Evolutionary conservation across 2,329 filamentous ascomycete species (phyloP), one percentile per base, ranked within the genome.

Genomic region (Clonostachys rhizophaga): DNA sequence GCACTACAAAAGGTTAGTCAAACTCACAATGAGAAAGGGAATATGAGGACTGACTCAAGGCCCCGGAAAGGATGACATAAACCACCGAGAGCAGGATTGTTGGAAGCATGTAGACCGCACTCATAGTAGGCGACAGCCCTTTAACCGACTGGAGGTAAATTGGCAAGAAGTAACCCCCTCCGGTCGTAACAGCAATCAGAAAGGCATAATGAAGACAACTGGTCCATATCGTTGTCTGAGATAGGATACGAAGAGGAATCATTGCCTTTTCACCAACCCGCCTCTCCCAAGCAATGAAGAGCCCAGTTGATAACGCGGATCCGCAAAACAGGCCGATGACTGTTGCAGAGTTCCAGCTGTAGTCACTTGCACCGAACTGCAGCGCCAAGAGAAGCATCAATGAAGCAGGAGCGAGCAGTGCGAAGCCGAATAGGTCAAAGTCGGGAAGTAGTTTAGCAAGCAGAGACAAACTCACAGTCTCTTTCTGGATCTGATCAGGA

Each of bases 71-170:
- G 8, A 71, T 56, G 3, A 62, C 65, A 12, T 57, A 55, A n/a
- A 72, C 17, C 9, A 66, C 60, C 33, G 72, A 58, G 5, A 63
- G 55, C 11, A 70, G 46, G 33, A 72, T 66, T 6, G 68, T 57
- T 3, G 73, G 68, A 13, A 76, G 58, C 45, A 68, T 69, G 18
- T 62, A 59, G 12, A 74, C 62, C 3, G 68, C 70, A 2, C 58
- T 61, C 14, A 60, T 52, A 11, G 64, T 64, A 2, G 70, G 64
- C 11, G 55, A 60, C 37, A 63, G 63, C n/a, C 62, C 64, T 49
- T 63, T 64, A 51, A 76, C 61, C 46, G 65, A 61, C 60, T 76
- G 69, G 57, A 76, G 73, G 64, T 71, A 75, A 50, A 74, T 63
- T 2, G 72, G 71, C 5, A 75, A 58, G 50, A 69, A 71, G 57